Base-by-base conservation (phyloP, 1,284 basidiomycete species). In the Trametes polyzona region DNA sequence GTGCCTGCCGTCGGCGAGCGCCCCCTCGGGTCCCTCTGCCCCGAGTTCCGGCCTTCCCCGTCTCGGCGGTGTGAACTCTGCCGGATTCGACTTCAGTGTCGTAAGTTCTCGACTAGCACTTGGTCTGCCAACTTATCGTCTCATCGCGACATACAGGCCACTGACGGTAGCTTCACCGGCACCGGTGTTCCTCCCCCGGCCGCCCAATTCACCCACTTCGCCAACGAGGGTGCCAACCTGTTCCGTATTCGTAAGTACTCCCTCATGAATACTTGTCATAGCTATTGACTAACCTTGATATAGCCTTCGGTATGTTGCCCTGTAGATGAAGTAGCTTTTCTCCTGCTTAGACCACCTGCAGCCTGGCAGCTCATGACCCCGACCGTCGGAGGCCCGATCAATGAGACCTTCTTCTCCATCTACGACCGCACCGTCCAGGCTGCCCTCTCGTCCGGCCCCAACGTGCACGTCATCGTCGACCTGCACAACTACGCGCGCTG, bases 291-390 rank as follows among this genome's bases (percentile, higher is more conserved):
- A 6, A 4, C 39, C 7, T 50, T 12, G 3, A 23, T 43, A 17
- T 51, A 71, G 70, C 72, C 4, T 72, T 73, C 53, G 71, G 71
- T 73, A 66, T 14, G 68, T 44, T n/a, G 14, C 1, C 11, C 26
- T 26, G 14, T 33, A 4, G n/a, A n/a, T n/a, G 4, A 14, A n/a
- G 14, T 5, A 16, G 12, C 19, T 2, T 12, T 11, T 4, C 3
- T 14, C n/a, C n/a, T 19, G 4, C 17, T 41, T 24, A 33, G 17
- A 11, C 30, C 14, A 37, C 12, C n/a, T 14, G 6, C 29, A 67
- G 78, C 76, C 2, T 81, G 83, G 83, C 81, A 83, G 65, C 71
- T 81, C 58, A 78, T 83, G 74, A 80, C 78, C 8, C 78, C 78
- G 24, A 74, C 73, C 19, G 61, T 83, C 19, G 80, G 79, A 44